phyloP scores from a whole-genome alignment of 495 filamentous ascomycete genomes.

The Podospora australis region DNA sequence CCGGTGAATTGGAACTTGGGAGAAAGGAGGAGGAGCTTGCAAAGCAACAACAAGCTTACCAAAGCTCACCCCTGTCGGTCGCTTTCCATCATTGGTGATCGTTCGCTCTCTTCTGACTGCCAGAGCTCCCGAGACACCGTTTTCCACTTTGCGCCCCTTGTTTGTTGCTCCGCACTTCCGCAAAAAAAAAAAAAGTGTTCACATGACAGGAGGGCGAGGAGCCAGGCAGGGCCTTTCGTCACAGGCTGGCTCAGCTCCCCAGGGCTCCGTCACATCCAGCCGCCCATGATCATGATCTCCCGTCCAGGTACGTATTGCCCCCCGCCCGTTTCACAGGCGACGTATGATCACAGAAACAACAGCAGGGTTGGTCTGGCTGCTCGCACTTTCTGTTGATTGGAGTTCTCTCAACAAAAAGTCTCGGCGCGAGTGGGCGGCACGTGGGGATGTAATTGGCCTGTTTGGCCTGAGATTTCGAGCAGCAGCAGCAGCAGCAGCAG shows the following conservation, averaged over 20 bases:
- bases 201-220: no score
- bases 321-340: constrained; percentile 10
- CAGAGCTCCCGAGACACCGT: no score
- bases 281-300: not conserved
- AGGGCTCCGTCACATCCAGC: not conserved
- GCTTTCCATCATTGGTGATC: no score
- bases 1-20: no score
- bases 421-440: constrained; percentile 13
- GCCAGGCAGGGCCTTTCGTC: not conserved
- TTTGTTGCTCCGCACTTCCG: no score
- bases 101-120: no score
- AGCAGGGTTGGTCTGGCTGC: constrained; percentile 14
- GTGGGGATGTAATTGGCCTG: constrained; percentile 21
- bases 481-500: not conserved
- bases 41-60: no score
- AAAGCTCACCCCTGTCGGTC: no score
- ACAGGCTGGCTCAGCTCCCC: constrained; percentile 2
- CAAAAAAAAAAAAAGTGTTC: constrained; percentile 10
- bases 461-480: not conserved
- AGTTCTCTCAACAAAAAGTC: not conserved
- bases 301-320: not conserved
- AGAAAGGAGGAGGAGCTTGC: no score
- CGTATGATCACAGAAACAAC: constrained; percentile 12
- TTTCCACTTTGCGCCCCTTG: no score
- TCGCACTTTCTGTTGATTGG: constrained; percentile 16